Conservation (phyloP, 2,329 filamentous ascomycete genomes). For the Trichoderma breve region DNA sequence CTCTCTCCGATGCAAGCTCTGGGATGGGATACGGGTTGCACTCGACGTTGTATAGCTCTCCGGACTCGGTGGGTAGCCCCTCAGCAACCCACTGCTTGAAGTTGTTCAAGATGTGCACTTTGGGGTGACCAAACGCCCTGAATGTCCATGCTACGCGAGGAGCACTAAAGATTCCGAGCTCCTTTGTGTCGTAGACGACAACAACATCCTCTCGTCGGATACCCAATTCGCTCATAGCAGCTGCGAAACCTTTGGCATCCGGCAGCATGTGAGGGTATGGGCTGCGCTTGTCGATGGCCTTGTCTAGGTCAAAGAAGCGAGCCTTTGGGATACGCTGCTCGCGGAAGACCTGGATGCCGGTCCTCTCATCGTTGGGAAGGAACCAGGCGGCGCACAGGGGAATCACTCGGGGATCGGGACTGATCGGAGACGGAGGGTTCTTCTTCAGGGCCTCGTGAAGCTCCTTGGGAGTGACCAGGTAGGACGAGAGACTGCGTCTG, state of each 20-base stretch:
- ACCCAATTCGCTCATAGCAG: slow-evolving; percentile 84
- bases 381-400: slow-evolving; percentile 95
- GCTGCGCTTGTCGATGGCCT: slow-evolving; percentile 79
- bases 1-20: slow-evolving; percentile 58
- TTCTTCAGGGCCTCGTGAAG: slow-evolving; percentile 77
- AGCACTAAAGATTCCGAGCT: slow-evolving; percentile 90
- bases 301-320: slow-evolving; percentile 95
- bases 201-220: slow-evolving; percentile 84
- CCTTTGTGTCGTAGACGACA: slow-evolving; percentile 90
- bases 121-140: slow-evolving; percentile 81
- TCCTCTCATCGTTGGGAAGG: slow-evolving; percentile 84
- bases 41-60: slow-evolving; percentile 66
- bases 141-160: slow-evolving; percentile 94
- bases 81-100: slow-evolving; percentile 91
- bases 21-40: slow-evolving; percentile 65
- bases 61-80: slow-evolving; percentile 78
- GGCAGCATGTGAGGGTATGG: slow-evolving; percentile 98
- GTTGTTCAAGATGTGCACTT: slow-evolving; percentile 91
- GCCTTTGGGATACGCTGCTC: slow-evolving; percentile 82
- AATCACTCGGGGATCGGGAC: slow-evolving; percentile 77
- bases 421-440: slow-evolving; percentile 76
- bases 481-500: slow-evolving; percentile 63
- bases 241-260: slow-evolving; percentile 72
- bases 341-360: slow-evolving; percentile 76
- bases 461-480: slow-evolving; percentile 82